A percentile compares a stretch with the other conserved stretches of the same genome.
These are phyloP conservation scores for Ascochyta clinopodiicola DNA, from an alignment of 2,329 filamentous ascomycete genomes.

Conservation along the genomic window DNA sequence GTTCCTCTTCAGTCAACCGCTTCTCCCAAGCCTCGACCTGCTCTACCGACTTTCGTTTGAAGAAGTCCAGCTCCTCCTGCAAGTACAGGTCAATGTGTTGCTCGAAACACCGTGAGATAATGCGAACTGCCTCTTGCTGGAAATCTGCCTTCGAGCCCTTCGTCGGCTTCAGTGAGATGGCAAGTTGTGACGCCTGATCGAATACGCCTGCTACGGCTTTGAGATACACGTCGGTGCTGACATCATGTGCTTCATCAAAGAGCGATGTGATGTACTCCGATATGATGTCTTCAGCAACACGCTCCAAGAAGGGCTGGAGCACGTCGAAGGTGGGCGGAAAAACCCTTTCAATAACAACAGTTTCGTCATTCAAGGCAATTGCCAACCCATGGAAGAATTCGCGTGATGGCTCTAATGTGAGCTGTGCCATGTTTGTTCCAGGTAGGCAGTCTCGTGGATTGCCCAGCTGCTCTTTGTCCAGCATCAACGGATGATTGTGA, in stretches of 20 bases:
- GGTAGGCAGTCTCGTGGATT: slow-evolving; percentile 84
- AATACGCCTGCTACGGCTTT: slow-evolving; percentile 88
- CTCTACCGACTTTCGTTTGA: slow-evolving; percentile 75
- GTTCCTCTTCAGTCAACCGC: slow-evolving; percentile 88
- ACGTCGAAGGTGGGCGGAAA: slow-evolving; percentile 76
- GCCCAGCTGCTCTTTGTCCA: slow-evolving; percentile 72
- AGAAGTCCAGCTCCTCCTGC: slow-evolving; percentile 87
- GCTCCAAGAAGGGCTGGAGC: slow-evolving; percentile 79
- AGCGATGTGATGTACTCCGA: slow-evolving; percentile 85
- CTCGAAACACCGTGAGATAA: slow-evolving; percentile 79
- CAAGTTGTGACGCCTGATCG: slow-evolving; percentile 81
- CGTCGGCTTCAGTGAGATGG: slow-evolving; percentile 72
- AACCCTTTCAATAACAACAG: slow-evolving; percentile 77
- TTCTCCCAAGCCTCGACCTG: slow-evolving; percentile 89
- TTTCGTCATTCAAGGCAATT: slow-evolving; percentile 81
- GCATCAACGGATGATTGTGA: slow-evolving; percentile 84
- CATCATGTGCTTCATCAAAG: slow-evolving; percentile 84
- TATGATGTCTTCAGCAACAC: slow-evolving; percentile 80
- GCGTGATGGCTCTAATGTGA: slow-evolving; percentile 81
- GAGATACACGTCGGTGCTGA: slow-evolving; percentile 77
- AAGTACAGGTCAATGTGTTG: slow-evolving; percentile 93
- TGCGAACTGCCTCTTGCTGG: slow-evolving; percentile 68
- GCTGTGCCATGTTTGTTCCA: slow-evolving; percentile 64
- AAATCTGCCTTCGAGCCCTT: slow-evolving; percentile 67
- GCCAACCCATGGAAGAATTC: slow-evolving; percentile 80